phyloP scores from a whole-genome alignment of 139 green algal species.

The Chlorella sp. region DNA sequence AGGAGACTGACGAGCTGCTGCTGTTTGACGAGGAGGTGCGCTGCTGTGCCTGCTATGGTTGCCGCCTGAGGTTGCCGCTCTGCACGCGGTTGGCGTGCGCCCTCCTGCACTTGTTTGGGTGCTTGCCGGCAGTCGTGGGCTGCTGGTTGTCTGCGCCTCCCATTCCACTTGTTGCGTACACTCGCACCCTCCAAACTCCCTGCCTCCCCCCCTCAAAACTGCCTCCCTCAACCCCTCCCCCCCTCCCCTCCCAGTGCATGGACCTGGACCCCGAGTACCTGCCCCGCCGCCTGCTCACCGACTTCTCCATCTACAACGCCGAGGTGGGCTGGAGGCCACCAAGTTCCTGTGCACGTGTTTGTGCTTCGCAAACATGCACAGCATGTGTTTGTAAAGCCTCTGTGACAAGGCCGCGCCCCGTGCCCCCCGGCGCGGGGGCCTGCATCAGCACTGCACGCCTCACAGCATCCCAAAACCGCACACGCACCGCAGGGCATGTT shows the following conservation, averaged over 20 bases:
- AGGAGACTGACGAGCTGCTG: conserved; percentile 91
- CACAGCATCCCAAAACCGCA: too few relatives aligned
- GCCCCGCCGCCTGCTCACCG: conserved; percentile 73
- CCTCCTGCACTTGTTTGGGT: neutral
- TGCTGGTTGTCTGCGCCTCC: neutral
- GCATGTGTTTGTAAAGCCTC: too few relatives aligned
- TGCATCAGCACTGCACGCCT: too few relatives aligned
- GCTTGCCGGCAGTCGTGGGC: neutral
- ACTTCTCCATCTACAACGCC: conserved; percentile 89
- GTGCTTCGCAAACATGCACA: too few relatives aligned
- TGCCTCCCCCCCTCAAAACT: too few relatives aligned
- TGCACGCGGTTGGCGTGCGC: too few relatives aligned
- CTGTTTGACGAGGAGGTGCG: conserved; percentile 82
- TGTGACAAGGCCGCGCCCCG: too few relatives aligned
- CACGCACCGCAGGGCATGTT: conserved; percentile 75
- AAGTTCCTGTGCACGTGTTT: too few relatives aligned
- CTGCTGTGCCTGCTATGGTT: too few relatives aligned
- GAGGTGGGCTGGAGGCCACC: conserved; percentile 55
- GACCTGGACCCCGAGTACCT: conserved; percentile 76
- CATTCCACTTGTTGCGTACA: neutral
- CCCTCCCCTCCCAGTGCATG: neutral
- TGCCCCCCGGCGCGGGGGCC: too few relatives aligned
- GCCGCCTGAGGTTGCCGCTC: too few relatives aligned
- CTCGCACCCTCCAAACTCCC: too few relatives aligned
- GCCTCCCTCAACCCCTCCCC: neutral